Base-by-base conservation (phyloP, 2,329 filamentous ascomycete genomes). In the Claviceps quebecensis region DNA sequence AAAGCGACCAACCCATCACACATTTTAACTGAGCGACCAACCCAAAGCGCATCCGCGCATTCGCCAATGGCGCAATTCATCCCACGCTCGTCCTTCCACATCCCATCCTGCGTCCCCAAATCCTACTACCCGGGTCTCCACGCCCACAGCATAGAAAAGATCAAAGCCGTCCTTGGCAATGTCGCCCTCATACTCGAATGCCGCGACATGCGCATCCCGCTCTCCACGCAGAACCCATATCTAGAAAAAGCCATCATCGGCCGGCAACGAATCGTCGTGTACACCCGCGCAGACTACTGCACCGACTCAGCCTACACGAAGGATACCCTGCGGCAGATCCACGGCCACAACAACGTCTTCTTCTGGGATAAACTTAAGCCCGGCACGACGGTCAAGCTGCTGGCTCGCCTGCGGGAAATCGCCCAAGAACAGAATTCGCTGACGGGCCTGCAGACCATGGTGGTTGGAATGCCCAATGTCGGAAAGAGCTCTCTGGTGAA, bases 61-160 rank as follows among this genome's bases (percentile, higher is more conserved):
- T 16, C 39, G 14, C 46, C 55, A 51, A 64, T 66, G 61, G 47
- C 64, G 34, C 59, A 57, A 60, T 95, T 97, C 69, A 67, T 84
- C 43, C 87, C 93, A 26, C 87, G 91, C 59, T 66, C 73, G 57
- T 69, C 72, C 50, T 97, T 94, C 67, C 81, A 84, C 40, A 72
- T 82, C 44, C 84, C 91, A 51, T 62, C 72, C 44, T 85, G 83
- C 49, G 83, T 97, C 55, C 84, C 86, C 40, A 83, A 87, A 57
- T 93, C 91, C 53, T 98, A 97, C 71, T 98, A 87, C 71, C 77
- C 97, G 46, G 93, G 93, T 55, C 93, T 98, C 70, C 93, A 98
- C 73, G 80, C 81, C 54, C 78, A 86, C 9, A 93, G 87, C 16
- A 74, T 95, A 36, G 73, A 77, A 47, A 84, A 86, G 64, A 95